A percentile compares a stretch with the other conserved stretches of the same genome.
These are phyloP conservation scores for Naegleria gruberi DNA, from an alignment of 208 protist genomes.

Conservation along the genomic window DNA sequence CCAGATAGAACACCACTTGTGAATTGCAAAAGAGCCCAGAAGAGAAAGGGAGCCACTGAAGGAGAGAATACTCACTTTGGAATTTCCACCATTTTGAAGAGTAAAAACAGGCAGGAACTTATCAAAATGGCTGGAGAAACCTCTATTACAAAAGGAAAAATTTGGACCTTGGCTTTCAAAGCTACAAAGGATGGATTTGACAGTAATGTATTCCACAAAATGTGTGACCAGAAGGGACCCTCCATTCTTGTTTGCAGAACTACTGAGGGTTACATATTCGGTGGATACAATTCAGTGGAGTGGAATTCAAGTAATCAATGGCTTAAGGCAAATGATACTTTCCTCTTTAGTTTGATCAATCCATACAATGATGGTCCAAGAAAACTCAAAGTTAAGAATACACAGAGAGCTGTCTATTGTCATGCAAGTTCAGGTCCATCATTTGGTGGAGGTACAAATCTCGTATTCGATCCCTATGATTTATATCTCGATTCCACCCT, in stretches of 20 bases:
- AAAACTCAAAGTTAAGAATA: slow-evolving; percentile 18
- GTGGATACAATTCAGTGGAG: slow-evolving; percentile 2
- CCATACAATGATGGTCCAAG: slow-evolving; percentile 19
- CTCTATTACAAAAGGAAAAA: not conserved
- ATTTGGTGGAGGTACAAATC: slow-evolving; percentile 9
- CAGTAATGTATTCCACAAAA: not conserved
- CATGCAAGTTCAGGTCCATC: not conserved
- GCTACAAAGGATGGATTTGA: slow-evolving; percentile 6
- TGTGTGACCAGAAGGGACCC: slow-evolving; percentile 1
- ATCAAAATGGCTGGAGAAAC: not conserved
- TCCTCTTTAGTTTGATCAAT: not conserved
- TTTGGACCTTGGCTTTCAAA: not conserved
- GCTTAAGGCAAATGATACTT: not conserved
- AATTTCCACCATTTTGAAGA: not conserved
- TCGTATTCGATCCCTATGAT: slow-evolving; percentile 17
- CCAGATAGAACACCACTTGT: not conserved
- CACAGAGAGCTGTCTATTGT: slow-evolving; percentile 4
- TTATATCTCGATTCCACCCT: not conserved
- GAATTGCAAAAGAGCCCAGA: not conserved
- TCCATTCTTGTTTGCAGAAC: not conserved
- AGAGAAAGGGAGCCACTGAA: not conserved
- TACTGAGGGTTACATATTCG: slow-evolving; percentile 23
- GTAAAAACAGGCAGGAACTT: not conserved
- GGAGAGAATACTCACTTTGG: not conserved
- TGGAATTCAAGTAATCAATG: slow-evolving; percentile 3